phyloP scores from a whole-genome alignment of 495 filamentous ascomycete genomes.

The Annulohypoxylon bovei region DNA sequence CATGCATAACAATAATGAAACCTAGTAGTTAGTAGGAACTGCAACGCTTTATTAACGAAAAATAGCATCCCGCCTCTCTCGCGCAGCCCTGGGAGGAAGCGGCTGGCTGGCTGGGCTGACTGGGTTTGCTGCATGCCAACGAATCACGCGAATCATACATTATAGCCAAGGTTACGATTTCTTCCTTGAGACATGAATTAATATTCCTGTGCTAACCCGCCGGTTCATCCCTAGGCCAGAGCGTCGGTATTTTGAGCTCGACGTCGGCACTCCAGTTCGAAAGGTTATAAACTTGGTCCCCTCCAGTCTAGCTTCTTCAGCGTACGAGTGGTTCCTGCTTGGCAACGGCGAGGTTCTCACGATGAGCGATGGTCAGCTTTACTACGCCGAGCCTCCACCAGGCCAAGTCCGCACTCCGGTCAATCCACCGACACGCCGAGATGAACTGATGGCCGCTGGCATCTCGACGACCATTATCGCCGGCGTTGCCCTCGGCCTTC shows the following conservation, averaged over 20 bases:
- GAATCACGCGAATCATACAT: constrained; percentile 1
- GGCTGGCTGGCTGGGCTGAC: neutral
- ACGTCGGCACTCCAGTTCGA: neutral
- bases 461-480: constrained; percentile 31
- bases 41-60: neutral
- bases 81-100: neutral
- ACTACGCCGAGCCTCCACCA: constrained; percentile 25
- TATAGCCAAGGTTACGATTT: neutral
- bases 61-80: neutral
- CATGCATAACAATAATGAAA: neutral
- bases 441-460: constrained; percentile 22
- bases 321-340: constrained; percentile 2
- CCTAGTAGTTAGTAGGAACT: neutral
- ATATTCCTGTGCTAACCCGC: neutral
- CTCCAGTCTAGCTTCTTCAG: neutral
- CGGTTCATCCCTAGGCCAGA: neutral
- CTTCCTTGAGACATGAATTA: constrained; percentile 21
- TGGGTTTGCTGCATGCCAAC: constrained; percentile 15
- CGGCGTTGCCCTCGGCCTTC: constrained; percentile 15
- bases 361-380: constrained; percentile 25
- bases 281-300: neutral
- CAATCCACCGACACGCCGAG: constrained; percentile 20
- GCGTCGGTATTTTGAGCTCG: neutral
- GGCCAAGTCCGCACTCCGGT: constrained; percentile 29
- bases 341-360: constrained; percentile 4